Percentiles rank a stretch among this genome's conserved stretches.
Conservation (phyloP, 192 early-diverging fungal genomes). For the Chytriomyces confervae region DNA sequence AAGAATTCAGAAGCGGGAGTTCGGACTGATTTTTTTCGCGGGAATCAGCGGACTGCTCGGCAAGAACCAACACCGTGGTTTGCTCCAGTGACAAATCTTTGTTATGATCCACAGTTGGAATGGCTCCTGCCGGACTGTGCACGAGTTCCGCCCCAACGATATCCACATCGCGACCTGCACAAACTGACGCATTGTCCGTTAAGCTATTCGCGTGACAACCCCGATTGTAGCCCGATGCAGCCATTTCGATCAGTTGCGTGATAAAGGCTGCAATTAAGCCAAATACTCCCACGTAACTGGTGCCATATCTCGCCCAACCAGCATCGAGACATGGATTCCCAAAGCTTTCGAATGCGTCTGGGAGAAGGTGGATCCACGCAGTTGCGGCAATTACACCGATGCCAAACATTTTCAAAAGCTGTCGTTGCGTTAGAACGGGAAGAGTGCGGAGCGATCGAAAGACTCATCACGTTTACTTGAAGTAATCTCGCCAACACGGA, state of each 20-base stretch:
- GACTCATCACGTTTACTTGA: background rate
- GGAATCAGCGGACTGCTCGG: background rate
- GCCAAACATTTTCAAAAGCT: slow-evolving; percentile 59
- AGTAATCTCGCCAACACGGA: background rate
- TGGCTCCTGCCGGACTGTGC: background rate
- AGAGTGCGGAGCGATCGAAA: background rate
- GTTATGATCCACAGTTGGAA: background rate
- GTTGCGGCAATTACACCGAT: slow-evolving; percentile 55
- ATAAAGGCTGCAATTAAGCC: slow-evolving; percentile 44
- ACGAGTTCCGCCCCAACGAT: background rate
- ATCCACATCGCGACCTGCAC: background rate
- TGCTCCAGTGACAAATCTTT: background rate
- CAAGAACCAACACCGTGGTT: background rate
- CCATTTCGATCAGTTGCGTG: slow-evolving; percentile 43
- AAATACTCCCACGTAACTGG: slow-evolving; percentile 43
- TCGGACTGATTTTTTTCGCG: background rate
- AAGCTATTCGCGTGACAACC: too few species aligned
- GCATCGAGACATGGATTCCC: slow-evolving; percentile 18
- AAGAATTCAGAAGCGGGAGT: too few species aligned
- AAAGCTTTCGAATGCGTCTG: slow-evolving; percentile 37
- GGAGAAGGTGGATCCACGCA: slow-evolving; percentile 55
- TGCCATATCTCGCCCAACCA: slow-evolving; percentile 26
- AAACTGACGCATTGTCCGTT: too few species aligned
- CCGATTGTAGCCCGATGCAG: background rate
- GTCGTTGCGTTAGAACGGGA: background rate